phyloP scores from a whole-genome alignment of 257 asterid genomes.

The Voacanga thouarsii region DNA sequence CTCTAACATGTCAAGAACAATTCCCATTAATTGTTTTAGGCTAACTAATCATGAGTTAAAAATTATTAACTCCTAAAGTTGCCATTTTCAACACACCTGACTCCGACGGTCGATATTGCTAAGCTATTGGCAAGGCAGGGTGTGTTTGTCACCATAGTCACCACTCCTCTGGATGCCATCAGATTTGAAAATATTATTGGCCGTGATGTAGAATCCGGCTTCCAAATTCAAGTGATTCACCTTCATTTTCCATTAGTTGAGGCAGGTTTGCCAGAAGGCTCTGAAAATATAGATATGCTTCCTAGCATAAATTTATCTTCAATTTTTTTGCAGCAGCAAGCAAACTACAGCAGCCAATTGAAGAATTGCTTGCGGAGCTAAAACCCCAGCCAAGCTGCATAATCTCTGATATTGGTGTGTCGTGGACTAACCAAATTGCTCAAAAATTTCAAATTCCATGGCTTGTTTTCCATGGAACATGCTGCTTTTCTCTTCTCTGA shows the following conservation, averaged over 20 bases:
- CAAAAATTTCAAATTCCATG: slow-evolving; percentile 37
- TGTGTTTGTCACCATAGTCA: slow-evolving; percentile 33
- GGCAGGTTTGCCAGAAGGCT: slow-evolving; percentile 46
- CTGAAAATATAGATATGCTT: slow-evolving; percentile 44
- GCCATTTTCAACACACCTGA: too few species aligned
- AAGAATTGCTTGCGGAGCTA: slow-evolving; percentile 28
- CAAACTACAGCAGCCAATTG: slow-evolving; percentile 36
- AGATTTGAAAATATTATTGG: slow-evolving; percentile 18
- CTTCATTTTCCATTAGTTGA: slow-evolving; percentile 38
- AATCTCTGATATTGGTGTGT: slow-evolving; percentile 32
- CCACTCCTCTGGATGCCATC: slow-evolving; percentile 37
- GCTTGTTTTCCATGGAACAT: slow-evolving; percentile 39
- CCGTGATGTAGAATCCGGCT: slow-evolving; percentile 31
- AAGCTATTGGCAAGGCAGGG: slow-evolving; percentile 41
- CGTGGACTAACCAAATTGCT: slow-evolving; percentile 43
- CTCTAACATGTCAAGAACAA: too few species aligned
- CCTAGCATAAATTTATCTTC: slow-evolving; percentile 12
- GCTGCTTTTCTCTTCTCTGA: slow-evolving; percentile 39
- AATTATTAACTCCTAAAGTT: too few species aligned
- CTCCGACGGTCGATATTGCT: slow-evolving; percentile 45
- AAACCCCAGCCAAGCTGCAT: slow-evolving; percentile 47
- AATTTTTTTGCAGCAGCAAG: slow-evolving; percentile 34
- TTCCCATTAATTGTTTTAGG: too few species aligned
- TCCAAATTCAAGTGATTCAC: slow-evolving; percentile 22
- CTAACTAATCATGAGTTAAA: too few species aligned